Evolutionary conservation across 2,329 filamentous ascomycete species (phyloP).

Genomic region (Camptophora hylomeconis): DNA sequence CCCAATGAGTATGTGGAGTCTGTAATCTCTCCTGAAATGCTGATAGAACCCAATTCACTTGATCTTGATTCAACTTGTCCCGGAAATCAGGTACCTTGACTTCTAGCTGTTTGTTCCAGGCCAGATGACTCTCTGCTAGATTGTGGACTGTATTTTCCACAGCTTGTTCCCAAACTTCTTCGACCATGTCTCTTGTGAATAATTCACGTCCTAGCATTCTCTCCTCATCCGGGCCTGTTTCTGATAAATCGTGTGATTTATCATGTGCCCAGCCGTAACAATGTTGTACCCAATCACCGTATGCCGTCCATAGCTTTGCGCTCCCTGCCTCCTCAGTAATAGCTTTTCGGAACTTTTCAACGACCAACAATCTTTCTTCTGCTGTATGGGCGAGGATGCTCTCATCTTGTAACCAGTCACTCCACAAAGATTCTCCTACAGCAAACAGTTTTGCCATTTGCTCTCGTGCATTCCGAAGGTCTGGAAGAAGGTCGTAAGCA

Average conservation of each 20-base stretch:
- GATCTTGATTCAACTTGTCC: conserved; percentile 33
- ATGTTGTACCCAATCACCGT: conserved; percentile 47
- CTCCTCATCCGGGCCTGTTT: conserved; percentile 36
- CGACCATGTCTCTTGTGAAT: conserved; percentile 43
- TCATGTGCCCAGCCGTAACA: conserved; percentile 40
- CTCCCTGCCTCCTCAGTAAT: conserved; percentile 49
- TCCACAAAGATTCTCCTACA: conserved; percentile 50
- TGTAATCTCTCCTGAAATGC: conserved; percentile 43
- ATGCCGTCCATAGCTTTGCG: conserved; percentile 47
- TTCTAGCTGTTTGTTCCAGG: conserved; percentile 50
- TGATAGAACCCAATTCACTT: conserved; percentile 34
- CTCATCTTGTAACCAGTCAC: conserved; percentile 51
- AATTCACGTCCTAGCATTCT: conserved; percentile 44
- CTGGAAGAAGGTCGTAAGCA: conserved; percentile 32
- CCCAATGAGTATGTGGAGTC: conserved; percentile 46
- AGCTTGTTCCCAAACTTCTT: conserved; percentile 44
- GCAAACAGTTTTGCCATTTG: conserved; percentile 50
- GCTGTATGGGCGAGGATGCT: conserved; percentile 41
- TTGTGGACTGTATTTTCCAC: conserved; percentile 46
- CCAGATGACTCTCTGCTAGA: conserved; percentile 45
- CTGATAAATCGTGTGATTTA: conserved; percentile 25
- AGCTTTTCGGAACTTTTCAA: conserved; percentile 47
- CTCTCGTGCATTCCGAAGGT: conserved; percentile 37
- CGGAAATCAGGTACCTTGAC: conserved; percentile 41
- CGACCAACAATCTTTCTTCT: conserved; percentile 45